These are phyloP conservation scores for Xylariales sp. DNA, from an alignment of 2,329 filamentous ascomycete genomes.

Conservation along the genomic window DNA sequence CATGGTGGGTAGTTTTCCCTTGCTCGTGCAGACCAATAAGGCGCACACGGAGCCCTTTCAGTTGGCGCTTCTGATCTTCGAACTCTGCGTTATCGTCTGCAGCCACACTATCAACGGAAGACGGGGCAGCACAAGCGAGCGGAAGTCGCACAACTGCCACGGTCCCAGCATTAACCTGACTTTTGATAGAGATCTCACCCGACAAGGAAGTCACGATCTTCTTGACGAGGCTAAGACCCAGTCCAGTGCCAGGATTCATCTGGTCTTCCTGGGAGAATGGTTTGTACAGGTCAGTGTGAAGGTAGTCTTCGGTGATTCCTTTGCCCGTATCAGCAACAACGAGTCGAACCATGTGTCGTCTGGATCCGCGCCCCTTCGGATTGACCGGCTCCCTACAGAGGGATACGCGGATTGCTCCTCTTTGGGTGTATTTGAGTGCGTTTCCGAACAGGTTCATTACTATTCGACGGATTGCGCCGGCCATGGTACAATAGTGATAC, in stretches of 20 bases:
- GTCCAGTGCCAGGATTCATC: conserved; percentile 54
- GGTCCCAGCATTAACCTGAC: conserved; percentile 9
- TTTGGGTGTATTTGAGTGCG: conserved; percentile 54
- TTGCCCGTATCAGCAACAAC: conserved; percentile 52
- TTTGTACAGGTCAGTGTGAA: conserved; percentile 55
- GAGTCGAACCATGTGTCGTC: background rate
- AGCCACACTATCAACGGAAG: background rate
- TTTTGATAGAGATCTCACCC: conserved; percentile 15
- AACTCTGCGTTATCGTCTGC: background rate
- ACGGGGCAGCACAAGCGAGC: background rate
- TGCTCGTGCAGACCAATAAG: conserved; percentile 15
- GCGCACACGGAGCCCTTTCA: conserved; percentile 23
- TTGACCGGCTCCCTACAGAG: conserved; percentile 12
- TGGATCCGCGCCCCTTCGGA: conserved; percentile 10
- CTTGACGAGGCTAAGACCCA: conserved; percentile 62
- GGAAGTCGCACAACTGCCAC: background rate
- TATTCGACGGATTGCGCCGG: conserved; percentile 47
- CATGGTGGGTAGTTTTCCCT: too few relatives aligned
- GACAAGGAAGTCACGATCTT: conserved; percentile 35
- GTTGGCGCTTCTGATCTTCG: background rate
- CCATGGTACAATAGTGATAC: conserved; percentile 52
- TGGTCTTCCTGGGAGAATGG: conserved; percentile 62
- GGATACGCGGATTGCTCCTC: conserved; percentile 24
- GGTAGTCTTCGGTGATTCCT: conserved; percentile 60
- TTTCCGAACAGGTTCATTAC: conserved; percentile 62